These are phyloP conservation scores for Coemansia guatemalensis DNA, from an alignment of 192 early-diverging fungal species.

Conservation along the genomic window DNA sequence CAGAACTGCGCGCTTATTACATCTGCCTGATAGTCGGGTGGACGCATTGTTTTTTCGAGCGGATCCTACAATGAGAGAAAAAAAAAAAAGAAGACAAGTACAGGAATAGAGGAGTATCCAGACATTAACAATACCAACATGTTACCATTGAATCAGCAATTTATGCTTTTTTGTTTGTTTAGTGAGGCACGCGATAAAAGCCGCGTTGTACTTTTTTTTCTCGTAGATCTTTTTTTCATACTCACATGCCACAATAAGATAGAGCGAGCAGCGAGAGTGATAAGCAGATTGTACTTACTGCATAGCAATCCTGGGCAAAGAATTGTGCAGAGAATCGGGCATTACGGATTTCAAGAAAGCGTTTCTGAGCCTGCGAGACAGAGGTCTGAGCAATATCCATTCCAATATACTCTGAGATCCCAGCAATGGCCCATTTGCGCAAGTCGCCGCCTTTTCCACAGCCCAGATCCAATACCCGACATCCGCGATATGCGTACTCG, in stretches of 20 bases:
- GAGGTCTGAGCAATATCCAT: slow-evolving; percentile 90
- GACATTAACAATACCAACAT: too few relatives aligned
- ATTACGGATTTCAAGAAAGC: slow-evolving; percentile 61
- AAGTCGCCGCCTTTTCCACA: slow-evolving; percentile 96
- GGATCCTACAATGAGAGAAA: slow-evolving; percentile 46
- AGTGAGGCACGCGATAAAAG: neutral
- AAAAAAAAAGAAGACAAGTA: too few relatives aligned
- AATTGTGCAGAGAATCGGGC: slow-evolving; percentile 72
- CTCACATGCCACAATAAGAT: neutral
- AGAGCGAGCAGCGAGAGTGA: neutral
- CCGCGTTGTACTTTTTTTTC: neutral
- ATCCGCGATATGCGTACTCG: slow-evolving; percentile 56
- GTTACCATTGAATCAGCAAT: too few relatives aligned
- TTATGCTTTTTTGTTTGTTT: too few relatives aligned
- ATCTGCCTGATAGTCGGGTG: slow-evolving; percentile 63
- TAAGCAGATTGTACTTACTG: slow-evolving; percentile 16
- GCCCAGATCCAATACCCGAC: slow-evolving; percentile 82
- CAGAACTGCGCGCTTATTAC: slow-evolving; percentile 97
- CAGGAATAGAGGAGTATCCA: too few relatives aligned
- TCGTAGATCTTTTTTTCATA: too few relatives aligned
- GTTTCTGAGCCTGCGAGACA: slow-evolving; percentile 73
- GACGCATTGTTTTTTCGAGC: slow-evolving; percentile 57
- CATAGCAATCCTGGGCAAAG: slow-evolving; percentile 86
- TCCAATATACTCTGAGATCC: slow-evolving; percentile 74
- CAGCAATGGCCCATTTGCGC: slow-evolving; percentile 72